Evolutionary conservation across 805 yeast genomes (phyloP), one percentile per base, ranked within the genome.

Genomic region (Candida vartiovaarae): DNA sequence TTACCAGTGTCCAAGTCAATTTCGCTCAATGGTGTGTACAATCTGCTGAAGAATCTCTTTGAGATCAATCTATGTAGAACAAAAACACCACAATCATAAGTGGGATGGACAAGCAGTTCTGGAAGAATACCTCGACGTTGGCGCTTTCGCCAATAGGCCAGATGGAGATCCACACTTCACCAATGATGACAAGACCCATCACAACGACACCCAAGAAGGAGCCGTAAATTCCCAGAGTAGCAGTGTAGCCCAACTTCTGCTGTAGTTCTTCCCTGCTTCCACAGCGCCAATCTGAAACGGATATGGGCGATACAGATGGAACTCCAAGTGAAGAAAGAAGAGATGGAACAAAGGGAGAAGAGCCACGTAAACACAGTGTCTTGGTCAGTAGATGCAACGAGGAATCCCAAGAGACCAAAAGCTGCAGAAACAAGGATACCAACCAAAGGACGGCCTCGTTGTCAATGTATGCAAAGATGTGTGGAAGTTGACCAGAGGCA

Each of bases 101-200:
- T 34, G 60, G 60, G 24, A 68, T 66, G 32, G 73, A 70, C 43
- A 72, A 56, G 52, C 67, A 69, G 36, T 65, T 59, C 50, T 62
- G 62, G 59, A 73, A 68, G 57, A 72, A 71, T 11, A 48, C 50
- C 24, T 43, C 46, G 10, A 63, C 66, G 32, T 56, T 52, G 11
- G 68, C 59, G 8, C 46, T 34, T 11, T 48, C 48, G 1, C 53
- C 73, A 38, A 78, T 57, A 46, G 95, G 95, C 72, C 71, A 85
- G 39, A 84, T 66, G 4, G 93, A 89, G 48, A 82, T 71, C 87
- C 90, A 87, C 67, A 87, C 82, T 64, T 84, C 90, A 30, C 89
- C 86, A 47, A 77, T 67, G 47, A 88, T 69, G 48, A 86, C 78
- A 43, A 82, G 60, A 31, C 71, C 32, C 58, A 80, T 76, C 50